Percentiles rank a stretch among this genome's conserved stretches.
These are phyloP conservation scores for Parietichytrium sp. DNA, from an alignment of 108 stramenopile genomes.

Conservation along the genomic window DNA sequence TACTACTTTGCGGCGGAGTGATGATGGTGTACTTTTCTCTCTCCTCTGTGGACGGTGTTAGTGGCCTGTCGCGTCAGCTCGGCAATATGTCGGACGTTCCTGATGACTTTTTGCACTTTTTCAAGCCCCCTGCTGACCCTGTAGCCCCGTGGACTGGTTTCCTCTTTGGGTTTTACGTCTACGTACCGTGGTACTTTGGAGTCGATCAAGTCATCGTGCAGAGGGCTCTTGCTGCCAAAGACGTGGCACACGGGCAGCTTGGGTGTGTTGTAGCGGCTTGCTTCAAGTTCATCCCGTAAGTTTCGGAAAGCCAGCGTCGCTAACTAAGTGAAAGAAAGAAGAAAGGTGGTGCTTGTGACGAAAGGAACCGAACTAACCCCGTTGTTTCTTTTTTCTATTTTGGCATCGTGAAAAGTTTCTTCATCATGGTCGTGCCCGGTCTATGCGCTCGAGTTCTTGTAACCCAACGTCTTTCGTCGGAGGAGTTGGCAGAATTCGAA, in stretches of 20 bases:
- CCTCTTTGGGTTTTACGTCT: slow-evolving; percentile 2
- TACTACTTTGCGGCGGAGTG: not conserved
- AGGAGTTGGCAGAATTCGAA: not conserved
- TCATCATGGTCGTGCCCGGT: slow-evolving; percentile 38
- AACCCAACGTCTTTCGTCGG: not conserved
- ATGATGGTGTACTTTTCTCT: not conserved
- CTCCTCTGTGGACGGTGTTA: not conserved
- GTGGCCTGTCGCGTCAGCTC: not conserved
- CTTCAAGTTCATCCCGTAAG: slow-evolving; percentile 25
- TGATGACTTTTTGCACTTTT: not conserved
- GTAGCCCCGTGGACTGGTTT: slow-evolving; percentile 25
- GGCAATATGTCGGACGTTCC: not conserved
- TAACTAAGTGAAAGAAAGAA: no score
- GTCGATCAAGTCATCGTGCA: slow-evolving; percentile 31
- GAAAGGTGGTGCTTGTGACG: no score
- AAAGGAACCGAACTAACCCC: no score
- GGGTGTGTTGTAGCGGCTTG: slow-evolving; percentile 11
- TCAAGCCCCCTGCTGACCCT: not conserved
- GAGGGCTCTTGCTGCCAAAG: not conserved
- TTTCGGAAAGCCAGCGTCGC: no score
- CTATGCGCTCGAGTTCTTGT: slow-evolving; percentile 38
- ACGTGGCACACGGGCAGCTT: slow-evolving; percentile 33
- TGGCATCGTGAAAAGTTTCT: no score
- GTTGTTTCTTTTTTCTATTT: no score
- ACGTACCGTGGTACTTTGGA: slow-evolving; percentile 27